Evolutionary conservation across 1,139 yeast genomes (phyloP), one percentile per base, ranked within the genome.

Genomic region (Torulaspora globosa): DNA sequence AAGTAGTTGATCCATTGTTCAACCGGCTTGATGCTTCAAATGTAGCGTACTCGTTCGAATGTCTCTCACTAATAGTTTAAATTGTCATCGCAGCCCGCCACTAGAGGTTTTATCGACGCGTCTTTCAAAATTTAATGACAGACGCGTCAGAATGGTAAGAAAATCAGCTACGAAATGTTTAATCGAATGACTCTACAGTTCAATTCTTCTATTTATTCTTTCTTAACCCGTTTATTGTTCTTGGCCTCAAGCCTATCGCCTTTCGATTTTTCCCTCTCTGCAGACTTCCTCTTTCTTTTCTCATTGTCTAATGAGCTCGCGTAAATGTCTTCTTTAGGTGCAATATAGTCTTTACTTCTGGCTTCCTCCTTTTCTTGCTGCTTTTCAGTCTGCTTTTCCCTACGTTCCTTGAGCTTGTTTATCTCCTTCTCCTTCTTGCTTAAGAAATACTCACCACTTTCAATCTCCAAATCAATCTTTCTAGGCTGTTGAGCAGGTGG

Each of bases 401-500:
- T 79, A 75, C 87, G 87, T 60, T 84, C 90, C 52, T 82, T 83
- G 56, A 83, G 71, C 58, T 82, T 80, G 68, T 79, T 82, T 56
- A 74, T 71, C 52, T 80, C 84, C 73, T 85, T 86, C 59, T 90
- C 96, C 58, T 73, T 78, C 71, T 87, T 85, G 50, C 88, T 87
- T 70, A 92, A 75, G 79, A 92, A 92, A 72, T 88, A 92, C 68
- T 94, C 98, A 79, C 99, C 99, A 73, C 95, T 83, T 70, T 92
- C 98, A 70, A 94, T 89, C 71, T 90, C 95, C 66, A 90, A 73
- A 79, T 94, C 99, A 69, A 94, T 76, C 85, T 92, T 90, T 75
- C 98, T 84, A 63, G 97, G 98, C 57, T 80, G 79, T 70, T 88
- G 99, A 48, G 88, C 87, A 57, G 98, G 98, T 70, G 99, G 99